Conservation (phyloP, 352 stramenopile genomes). For the Globisporangium alternatum region DNA sequence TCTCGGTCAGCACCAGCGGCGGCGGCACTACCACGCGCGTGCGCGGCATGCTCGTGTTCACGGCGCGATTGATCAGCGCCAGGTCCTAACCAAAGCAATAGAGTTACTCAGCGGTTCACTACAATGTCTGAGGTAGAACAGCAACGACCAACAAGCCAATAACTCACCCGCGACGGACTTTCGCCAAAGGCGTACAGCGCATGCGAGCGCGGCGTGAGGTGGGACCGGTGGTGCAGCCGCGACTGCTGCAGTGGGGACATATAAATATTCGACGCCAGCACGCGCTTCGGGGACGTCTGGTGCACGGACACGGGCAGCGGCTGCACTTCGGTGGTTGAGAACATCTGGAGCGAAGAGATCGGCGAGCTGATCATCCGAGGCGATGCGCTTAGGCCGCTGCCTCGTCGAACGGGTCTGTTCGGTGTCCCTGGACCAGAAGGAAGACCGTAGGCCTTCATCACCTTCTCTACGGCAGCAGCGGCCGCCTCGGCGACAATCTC, state of each 20-base stretch:
- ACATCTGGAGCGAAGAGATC: constrained; percentile 48
- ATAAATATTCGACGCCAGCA: constrained; percentile 80
- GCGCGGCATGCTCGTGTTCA: constrained; percentile 40
- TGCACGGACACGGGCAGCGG: constrained; percentile 72
- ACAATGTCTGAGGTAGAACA: no score
- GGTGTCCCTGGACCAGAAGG: constrained; percentile 33
- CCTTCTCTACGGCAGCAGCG: constrained; percentile 62
- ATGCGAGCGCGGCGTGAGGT: constrained; percentile 75
- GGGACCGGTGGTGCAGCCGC: constrained; percentile 60
- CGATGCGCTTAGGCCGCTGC: constrained; percentile 16
- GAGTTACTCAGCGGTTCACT: not conserved
- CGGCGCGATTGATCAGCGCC: constrained; percentile 70
- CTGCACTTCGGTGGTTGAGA: constrained; percentile 73
- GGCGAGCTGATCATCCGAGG: constrained; percentile 48
- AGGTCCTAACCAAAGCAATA: constrained; percentile 39
- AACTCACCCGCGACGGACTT: constrained; percentile 70
- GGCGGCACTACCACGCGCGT: constrained; percentile 16
- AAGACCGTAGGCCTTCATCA: constrained; percentile 41
- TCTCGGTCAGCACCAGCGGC: constrained; percentile 14
- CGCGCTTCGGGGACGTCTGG: constrained; percentile 77
- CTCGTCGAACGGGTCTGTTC: constrained; percentile 26
- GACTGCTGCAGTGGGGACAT: constrained; percentile 83
- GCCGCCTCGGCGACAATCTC: constrained; percentile 80
- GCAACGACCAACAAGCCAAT: no score
- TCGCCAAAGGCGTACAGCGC: constrained; percentile 87